A percentile compares a stretch with the other conserved stretches of the same genome.
Conservation (phyloP, 371 early-diverging fungal genomes). For the Lichtheimia hyalospora region DNA sequence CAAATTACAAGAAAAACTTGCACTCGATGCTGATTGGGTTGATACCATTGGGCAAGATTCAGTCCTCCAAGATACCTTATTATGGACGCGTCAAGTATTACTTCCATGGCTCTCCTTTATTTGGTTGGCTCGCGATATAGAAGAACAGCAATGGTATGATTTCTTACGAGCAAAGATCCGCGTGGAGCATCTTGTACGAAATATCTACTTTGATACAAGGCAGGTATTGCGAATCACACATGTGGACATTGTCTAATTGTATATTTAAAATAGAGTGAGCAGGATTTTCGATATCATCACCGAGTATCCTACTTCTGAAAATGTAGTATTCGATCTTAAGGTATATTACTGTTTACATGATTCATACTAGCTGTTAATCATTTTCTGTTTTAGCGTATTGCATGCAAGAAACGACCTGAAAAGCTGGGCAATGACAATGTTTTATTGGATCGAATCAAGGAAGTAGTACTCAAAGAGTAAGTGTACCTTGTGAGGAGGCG, state of each 20-base stretch:
- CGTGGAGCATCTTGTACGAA: slow-evolving; percentile 12
- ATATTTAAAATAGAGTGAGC: slow-evolving; percentile 3
- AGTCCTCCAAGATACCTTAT: not conserved
- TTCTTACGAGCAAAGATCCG: slow-evolving; percentile 17
- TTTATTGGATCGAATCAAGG: slow-evolving; percentile 10
- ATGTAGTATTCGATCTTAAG: slow-evolving; percentile 32
- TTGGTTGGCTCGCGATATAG: not conserved
- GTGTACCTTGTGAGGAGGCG: not conserved
- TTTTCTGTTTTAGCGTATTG: not conserved
- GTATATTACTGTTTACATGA: not conserved
- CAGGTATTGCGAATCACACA: not conserved
- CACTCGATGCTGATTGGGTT: not conserved
- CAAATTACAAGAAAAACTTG: not conserved
- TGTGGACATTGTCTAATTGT: not conserved
- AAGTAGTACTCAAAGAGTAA: slow-evolving; percentile 29
- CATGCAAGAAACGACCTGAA: not conserved
- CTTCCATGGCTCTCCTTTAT: slow-evolving; percentile 22
- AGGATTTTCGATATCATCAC: slow-evolving; percentile 40
- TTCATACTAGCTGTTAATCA: too few species aligned
- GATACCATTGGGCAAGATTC: not conserved
- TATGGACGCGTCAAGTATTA: slow-evolving; percentile 11
- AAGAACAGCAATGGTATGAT: slow-evolving; percentile 12
- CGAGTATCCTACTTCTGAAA: slow-evolving; percentile 29
- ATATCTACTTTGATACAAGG: slow-evolving; percentile 19
- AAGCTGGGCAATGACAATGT: not conserved